These are phyloP conservation scores for Flaveria trinervia DNA, from an alignment of 129 eudicot genomes.

Conservation along the genomic window DNA sequence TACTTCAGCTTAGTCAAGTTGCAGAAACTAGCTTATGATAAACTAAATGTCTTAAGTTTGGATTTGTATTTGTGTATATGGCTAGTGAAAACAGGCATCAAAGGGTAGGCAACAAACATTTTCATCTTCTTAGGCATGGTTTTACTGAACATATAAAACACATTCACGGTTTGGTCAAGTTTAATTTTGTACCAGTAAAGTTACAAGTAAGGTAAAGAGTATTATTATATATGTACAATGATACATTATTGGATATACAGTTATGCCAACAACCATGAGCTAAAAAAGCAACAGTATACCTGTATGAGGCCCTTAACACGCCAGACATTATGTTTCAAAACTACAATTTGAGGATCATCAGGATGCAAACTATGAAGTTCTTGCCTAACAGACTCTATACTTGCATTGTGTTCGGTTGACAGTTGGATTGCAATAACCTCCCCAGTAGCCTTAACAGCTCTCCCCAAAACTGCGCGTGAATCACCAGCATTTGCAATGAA, in stretches of 20 bases:
- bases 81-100: not conserved
- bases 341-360: conserved; percentile 66
- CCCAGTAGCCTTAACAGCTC: conserved; percentile 58
- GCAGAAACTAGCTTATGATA: not conserved
- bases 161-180: not conserved
- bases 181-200: not conserved
- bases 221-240: not conserved
- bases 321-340: conserved; percentile 45
- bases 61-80: not conserved
- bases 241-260: not conserved
- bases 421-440: conserved; percentile 65
- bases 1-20: not conserved
- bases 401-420: conserved; percentile 72
- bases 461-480: conserved; percentile 79
- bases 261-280: not conserved
- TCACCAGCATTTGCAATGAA: conserved; percentile 75
- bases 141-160: not conserved
- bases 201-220: not conserved
- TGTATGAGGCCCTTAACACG: conserved; percentile 43
- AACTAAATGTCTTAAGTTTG: not conserved
- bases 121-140: not conserved
- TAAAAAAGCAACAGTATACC: conserved; percentile 18
- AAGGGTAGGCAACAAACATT: not conserved
- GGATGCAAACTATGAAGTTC: conserved; percentile 72
- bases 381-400: conserved; percentile 70